phyloP scores from a whole-genome alignment of 805 yeast genomes.

The Pichia thaimueangensis region DNA sequence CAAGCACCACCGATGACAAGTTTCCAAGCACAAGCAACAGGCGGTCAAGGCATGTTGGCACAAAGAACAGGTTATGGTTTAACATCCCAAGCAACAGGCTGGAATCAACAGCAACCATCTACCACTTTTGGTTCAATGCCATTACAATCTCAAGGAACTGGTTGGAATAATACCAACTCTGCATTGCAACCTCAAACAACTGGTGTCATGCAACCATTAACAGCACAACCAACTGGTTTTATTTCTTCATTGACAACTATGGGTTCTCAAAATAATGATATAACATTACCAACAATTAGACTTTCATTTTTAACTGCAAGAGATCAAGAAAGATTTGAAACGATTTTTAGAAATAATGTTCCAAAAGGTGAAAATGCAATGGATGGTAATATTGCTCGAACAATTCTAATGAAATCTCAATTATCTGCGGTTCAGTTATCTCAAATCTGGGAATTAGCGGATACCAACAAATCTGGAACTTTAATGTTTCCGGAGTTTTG shows the following conservation, averaged over 20 bases:
- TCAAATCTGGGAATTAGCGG: constrained; percentile 88
- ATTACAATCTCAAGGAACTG: constrained; percentile 37
- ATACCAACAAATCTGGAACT: constrained; percentile 77
- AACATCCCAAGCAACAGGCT: constrained; percentile 36
- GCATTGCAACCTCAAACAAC: constrained; percentile 15
- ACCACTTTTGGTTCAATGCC: constrained; percentile 31
- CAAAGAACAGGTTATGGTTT: constrained; percentile 41
- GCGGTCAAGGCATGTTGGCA: constrained; percentile 35
- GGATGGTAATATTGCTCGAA: constrained; percentile 68
- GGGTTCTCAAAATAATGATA: constrained; percentile 35
- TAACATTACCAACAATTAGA: constrained; percentile 70
- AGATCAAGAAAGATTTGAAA: constrained; percentile 84
- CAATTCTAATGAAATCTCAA: constrained; percentile 73
- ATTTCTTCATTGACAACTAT: constrained; percentile 25
- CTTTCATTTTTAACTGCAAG: constrained; percentile 76
- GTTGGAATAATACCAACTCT: constrained; percentile 24
- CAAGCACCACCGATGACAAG: constrained; percentile 13
- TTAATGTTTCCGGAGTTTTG: constrained; percentile 93
- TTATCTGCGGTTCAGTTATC: constrained; percentile 69
- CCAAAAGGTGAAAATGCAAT: constrained; percentile 62
- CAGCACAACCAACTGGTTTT: constrained; percentile 43
- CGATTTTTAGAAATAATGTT: constrained; percentile 74
- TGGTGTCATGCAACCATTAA: constrained; percentile 22
- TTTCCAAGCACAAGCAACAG: constrained; percentile 18
- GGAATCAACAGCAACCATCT: constrained; percentile 28